These are phyloP conservation scores for Henckelia pumila DNA, from an alignment of 257 asterid genomes.

Conservation along the genomic window DNA sequence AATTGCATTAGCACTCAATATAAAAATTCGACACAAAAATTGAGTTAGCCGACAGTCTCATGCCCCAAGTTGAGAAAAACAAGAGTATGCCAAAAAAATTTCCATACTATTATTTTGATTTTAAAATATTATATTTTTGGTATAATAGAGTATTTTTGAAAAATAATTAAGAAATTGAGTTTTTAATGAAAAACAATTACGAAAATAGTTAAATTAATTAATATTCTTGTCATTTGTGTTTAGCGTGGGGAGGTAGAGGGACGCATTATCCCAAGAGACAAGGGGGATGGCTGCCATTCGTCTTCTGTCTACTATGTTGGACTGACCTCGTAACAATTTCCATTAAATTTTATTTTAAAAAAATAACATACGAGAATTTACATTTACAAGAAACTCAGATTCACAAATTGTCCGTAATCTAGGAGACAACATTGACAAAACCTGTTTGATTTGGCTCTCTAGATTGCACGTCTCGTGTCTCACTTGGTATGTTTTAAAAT, in stretches of 20 bases:
- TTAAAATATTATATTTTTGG: too few species aligned
- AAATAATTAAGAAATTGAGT: too few species aligned
- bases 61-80: background rate
- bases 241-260: background rate
- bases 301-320: background rate
- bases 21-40: too few species aligned
- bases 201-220: too few species aligned
- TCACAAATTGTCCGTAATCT: background rate
- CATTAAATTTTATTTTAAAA: too few species aligned
- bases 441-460: background rate
- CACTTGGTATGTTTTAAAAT: background rate
- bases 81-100: too few species aligned
- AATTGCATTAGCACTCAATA: too few species aligned
- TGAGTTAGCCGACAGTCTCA: too few species aligned
- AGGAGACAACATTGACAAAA: conserved; percentile 17
- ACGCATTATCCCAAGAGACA: background rate
- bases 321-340: background rate
- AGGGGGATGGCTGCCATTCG: background rate
- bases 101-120: background rate
- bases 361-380: background rate
- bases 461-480: background rate
- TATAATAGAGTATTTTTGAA: too few species aligned
- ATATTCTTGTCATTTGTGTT: background rate
- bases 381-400: background rate
- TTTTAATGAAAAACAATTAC: background rate